These are phyloP conservation scores for Penicillium pulvis DNA, from an alignment of 495 filamentous ascomycete genomes.

Conservation along the genomic window DNA sequence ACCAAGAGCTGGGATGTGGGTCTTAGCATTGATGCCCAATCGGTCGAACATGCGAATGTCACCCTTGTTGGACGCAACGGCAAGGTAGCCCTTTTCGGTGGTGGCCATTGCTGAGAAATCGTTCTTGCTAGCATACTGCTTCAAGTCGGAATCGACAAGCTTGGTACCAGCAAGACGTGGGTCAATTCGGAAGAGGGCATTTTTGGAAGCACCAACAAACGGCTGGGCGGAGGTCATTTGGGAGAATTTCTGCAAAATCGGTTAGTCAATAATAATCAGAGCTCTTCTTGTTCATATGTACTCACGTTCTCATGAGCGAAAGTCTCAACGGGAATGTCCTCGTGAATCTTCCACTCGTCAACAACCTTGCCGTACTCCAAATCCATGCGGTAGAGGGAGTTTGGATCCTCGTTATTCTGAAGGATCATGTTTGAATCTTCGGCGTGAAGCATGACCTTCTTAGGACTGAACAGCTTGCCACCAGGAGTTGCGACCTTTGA, in stretches of 20 bases:
- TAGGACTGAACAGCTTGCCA: conserved; percentile 87
- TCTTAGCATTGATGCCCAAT: conserved; percentile 96
- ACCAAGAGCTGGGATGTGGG: conserved; percentile 91
- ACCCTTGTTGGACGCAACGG: conserved; percentile 95
- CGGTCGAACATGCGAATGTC: conserved; percentile 97
- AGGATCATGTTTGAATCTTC: conserved; percentile 93
- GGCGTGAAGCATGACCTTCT: conserved; percentile 96
- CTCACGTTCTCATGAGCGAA: conserved; percentile 85
- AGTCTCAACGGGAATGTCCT: conserved; percentile 87
- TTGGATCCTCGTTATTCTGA: conserved; percentile 80
- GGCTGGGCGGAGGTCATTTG: conserved; percentile 96
- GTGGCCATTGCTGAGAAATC: conserved; percentile 93
- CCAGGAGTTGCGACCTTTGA: conserved; percentile 90
- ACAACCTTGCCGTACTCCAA: conserved; percentile 98
- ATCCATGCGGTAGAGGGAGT: conserved; percentile 97
- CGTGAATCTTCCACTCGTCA: conserved; percentile 99
- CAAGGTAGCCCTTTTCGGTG: conserved; percentile 93
- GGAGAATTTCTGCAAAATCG: conserved; percentile 73
- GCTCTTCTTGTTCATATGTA: conserved; percentile 2
- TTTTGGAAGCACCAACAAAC: conserved; percentile 87
- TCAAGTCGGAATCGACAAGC: conserved; percentile 87
- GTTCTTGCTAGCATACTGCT: conserved; percentile 95
- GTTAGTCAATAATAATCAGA: conserved; percentile 22
- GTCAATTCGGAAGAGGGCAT: conserved; percentile 92
- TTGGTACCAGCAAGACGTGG: conserved; percentile 89